Evolutionary conservation across 768 basidiomycete genomes (phyloP).

Genomic region (Saitozyma podzolica): DNA sequence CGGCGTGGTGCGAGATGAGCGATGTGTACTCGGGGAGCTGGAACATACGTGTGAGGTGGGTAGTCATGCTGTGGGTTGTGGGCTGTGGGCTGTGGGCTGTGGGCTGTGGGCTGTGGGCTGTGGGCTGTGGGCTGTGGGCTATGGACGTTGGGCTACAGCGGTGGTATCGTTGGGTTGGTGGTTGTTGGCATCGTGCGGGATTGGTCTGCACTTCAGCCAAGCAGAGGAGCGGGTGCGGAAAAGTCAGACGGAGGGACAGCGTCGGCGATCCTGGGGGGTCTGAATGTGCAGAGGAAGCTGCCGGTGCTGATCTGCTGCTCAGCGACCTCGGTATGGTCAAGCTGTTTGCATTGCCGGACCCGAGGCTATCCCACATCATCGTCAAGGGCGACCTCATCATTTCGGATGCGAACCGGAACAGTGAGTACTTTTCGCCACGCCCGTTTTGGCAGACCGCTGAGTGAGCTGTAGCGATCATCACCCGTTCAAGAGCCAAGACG

Average conservation of each 20-base stretch:
- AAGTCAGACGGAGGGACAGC: no score
- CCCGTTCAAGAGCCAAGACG: slow-evolving; percentile 81
- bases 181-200: no score
- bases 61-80: background rate
- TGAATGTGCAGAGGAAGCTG: background rate
- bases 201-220: no score
- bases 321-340: slow-evolving; percentile 76
- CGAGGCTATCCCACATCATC: slow-evolving; percentile 64
- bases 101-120: no score
- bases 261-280: no score
- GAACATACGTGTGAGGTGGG: slow-evolving; percentile 73
- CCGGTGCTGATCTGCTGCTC: background rate
- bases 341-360: slow-evolving; percentile 67
- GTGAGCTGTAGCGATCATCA: slow-evolving; percentile 78
- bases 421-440: slow-evolving; percentile 57
- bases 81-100: no score
- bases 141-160: no score
- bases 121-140: no score
- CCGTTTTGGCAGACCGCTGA: slow-evolving; percentile 11
- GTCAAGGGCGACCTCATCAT: slow-evolving; percentile 94
- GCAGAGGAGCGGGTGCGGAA: no score
- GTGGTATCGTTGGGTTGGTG: no score
- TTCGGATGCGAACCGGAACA: slow-evolving; percentile 73
- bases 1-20: slow-evolving; percentile 91
- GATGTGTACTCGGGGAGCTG: slow-evolving; percentile 95